Evolutionary conservation across 805 yeast species (phyloP).

Genomic region (Schizosaccharomyces cryophilus): DNA sequence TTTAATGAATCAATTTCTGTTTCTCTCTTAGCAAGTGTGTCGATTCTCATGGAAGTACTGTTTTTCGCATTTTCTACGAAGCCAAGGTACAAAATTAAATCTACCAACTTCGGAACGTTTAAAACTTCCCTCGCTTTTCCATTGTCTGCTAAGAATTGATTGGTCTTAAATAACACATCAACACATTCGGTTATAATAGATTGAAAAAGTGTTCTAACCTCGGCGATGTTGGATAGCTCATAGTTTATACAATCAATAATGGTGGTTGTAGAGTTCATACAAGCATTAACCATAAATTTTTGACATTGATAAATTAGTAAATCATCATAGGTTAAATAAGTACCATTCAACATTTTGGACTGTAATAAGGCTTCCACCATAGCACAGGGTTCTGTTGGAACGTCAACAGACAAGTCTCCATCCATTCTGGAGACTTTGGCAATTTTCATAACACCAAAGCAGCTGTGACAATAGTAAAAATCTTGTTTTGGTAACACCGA

Average conservation of each 20-base stretch:
- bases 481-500: neutral
- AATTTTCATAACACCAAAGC: neutral
- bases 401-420: no score
- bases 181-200: neutral
- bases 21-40: conserved; percentile 8
- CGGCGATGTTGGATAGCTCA: conserved; percentile 32
- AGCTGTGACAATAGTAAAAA: neutral
- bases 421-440: neutral
- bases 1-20: conserved; percentile 70
- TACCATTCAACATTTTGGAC: neutral
- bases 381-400: neutral
- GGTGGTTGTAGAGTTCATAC: conserved; percentile 67
- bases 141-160: neutral
- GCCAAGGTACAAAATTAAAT: neutral
- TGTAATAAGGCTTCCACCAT: neutral
- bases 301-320: conserved; percentile 27
- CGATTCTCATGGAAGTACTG: neutral
- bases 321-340: neutral
- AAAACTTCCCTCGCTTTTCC: neutral
- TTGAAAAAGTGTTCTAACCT: conserved; percentile 10
- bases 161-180: neutral
- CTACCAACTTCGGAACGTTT: neutral
- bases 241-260: conserved; percentile 58
- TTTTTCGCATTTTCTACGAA: neutral
- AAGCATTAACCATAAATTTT: conserved; percentile 56